Percentiles rank a stretch among this genome's conserved stretches.
Conservation (phyloP, 805 yeast species). For the Wickerhamiella azymoides region DNA sequence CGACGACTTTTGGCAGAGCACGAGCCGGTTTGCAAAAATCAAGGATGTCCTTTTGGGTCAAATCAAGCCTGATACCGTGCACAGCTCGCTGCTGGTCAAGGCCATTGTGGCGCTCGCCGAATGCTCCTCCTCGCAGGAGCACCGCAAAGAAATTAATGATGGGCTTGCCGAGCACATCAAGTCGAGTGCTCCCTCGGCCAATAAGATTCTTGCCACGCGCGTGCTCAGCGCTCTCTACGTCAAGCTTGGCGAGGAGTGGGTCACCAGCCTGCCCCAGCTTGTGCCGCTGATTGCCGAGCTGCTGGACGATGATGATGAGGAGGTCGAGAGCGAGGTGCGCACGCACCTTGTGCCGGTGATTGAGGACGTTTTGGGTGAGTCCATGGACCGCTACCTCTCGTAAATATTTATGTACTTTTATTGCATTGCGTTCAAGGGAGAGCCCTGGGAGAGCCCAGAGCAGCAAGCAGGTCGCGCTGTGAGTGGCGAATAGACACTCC, state of each 20-base stretch:
- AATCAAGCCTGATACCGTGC: conserved; percentile 39
- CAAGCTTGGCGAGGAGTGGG: conserved; percentile 91
- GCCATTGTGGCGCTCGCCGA: conserved; percentile 65
- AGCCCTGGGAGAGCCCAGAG: no score
- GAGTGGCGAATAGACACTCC: no score
- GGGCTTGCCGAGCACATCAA: conserved; percentile 46
- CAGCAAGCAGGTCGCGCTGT: no score
- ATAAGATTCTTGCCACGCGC: conserved; percentile 69
- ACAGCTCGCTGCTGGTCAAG: conserved; percentile 72
- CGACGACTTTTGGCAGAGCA: conserved; percentile 90
- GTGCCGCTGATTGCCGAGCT: conserved; percentile 93
- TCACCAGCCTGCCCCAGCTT: conserved; percentile 76
- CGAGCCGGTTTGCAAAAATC: conserved; percentile 66
- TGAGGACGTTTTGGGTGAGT: conserved; percentile 88
- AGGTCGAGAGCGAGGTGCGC: conserved; percentile 82
- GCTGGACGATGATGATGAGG: conserved; percentile 90
- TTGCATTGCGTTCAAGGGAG: no score
- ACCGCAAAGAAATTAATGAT: conserved; percentile 59
- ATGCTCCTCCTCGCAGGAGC: conserved; percentile 41
- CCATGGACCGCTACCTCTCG: conserved; percentile 45
- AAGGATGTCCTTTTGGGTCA: conserved; percentile 52
- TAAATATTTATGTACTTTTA: conserved; percentile 6
- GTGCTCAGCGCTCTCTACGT: conserved; percentile 70
- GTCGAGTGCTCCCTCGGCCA: conserved; percentile 44
- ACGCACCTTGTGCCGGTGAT: conserved; percentile 80